Conservation (phyloP, 2,329 filamentous ascomycete species). For the Paracoccidioides brasiliensis region DNA sequence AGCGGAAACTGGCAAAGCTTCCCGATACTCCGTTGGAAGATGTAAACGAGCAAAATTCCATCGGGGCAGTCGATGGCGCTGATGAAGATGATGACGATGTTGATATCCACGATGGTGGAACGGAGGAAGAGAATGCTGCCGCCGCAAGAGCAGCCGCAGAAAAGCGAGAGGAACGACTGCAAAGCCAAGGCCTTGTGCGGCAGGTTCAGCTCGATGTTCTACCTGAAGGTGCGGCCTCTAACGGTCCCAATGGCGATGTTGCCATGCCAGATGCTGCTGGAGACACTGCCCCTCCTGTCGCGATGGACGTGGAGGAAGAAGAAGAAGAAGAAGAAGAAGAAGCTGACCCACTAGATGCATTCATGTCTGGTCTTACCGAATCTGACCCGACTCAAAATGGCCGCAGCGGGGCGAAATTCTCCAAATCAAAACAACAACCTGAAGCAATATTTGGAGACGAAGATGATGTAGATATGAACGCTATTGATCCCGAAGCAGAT, state of each 20-base stretch:
- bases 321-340: conserved; percentile 47
- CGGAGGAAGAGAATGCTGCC: conserved; percentile 76
- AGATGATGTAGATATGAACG: conserved; percentile 55
- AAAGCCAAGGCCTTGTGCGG: conserved; percentile 28
- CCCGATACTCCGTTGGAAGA: conserved; percentile 60
- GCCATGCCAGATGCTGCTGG: conserved; percentile 30
- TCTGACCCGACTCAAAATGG: conserved; percentile 33
- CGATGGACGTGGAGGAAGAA: conserved; percentile 39
- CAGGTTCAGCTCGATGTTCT: conserved; percentile 17
- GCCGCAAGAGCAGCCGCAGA: conserved; percentile 76
- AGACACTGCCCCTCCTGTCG: conserved; percentile 22
- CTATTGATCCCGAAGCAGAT: conserved; percentile 49
- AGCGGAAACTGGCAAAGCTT: conserved; percentile 82
- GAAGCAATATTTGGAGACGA: conserved; percentile 79
- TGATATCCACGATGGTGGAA: conserved; percentile 63
- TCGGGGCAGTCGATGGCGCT: conserved; percentile 35
- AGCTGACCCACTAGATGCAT: conserved; percentile 87
- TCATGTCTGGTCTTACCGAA: conserved; percentile 63
- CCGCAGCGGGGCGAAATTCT: conserved; percentile 20
- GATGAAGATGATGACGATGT: conserved; percentile 54
- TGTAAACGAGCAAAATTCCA: conserved; percentile 43
- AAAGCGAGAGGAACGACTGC: conserved; percentile 57
- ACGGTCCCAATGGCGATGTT: conserved; percentile 27
- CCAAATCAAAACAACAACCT: conserved; percentile 49
- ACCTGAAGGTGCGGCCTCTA: conserved; percentile 27